Percentiles rank a stretch among this genome's conserved stretches.
Conservation (phyloP, 306 rosid genomes). For the Castanea mollissima region DNA sequence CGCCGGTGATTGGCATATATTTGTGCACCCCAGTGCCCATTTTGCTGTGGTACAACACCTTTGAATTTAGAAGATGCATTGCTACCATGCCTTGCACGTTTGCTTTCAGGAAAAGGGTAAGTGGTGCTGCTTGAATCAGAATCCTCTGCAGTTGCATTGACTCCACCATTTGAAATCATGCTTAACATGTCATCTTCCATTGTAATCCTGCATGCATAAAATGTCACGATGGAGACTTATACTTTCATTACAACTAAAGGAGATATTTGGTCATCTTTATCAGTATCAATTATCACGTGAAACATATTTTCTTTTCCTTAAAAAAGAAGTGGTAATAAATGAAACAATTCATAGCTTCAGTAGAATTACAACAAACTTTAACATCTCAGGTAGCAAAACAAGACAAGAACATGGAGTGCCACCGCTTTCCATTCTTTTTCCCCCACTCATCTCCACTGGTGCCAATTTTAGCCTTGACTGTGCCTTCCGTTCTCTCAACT, state of each 20-base stretch:
- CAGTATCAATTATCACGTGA: neutral
- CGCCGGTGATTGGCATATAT: constrained; percentile 28
- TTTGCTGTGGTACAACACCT: constrained; percentile 27
- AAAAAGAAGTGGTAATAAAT: neutral
- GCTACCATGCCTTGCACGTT: neutral
- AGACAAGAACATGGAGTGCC: neutral
- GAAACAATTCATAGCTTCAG: neutral
- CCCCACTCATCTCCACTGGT: no score
- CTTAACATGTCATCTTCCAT: constrained; percentile 39
- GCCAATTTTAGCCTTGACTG: no score
- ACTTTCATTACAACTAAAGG: neutral
- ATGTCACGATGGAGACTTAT: neutral
- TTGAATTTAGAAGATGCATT: constrained; percentile 20
- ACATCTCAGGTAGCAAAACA: neutral
- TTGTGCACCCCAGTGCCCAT: constrained; percentile 46
- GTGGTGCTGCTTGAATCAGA: constrained; percentile 19
- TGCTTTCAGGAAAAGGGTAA: constrained; percentile 3
- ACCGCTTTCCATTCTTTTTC: no score
- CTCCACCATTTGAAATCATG: constrained; percentile 13
- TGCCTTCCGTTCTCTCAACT: no score
- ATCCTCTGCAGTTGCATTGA: constrained; percentile 11
- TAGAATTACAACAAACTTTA: neutral
- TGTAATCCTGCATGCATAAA: constrained; percentile 19
- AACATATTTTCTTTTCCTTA: neutral
- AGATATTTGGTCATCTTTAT: neutral